Percentiles rank a stretch among this genome's conserved stretches.
phyloP scores from a whole-genome alignment of 257 asterid genomes.

The Solanum raphanifolium region DNA sequence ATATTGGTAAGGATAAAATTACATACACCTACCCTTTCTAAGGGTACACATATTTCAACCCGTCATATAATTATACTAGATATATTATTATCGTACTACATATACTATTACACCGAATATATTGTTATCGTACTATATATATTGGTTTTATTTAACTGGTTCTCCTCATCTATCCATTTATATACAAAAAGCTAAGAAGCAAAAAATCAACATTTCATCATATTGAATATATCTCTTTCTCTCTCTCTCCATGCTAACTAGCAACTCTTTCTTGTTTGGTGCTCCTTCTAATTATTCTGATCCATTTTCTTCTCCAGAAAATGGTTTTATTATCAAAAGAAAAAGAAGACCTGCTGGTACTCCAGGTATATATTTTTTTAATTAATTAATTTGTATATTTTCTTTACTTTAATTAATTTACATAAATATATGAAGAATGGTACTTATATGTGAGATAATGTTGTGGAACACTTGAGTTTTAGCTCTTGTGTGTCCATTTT shows the following conservation, averaged over 20 bases:
- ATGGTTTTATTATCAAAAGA: slow-evolving; percentile 17
- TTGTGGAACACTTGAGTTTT: neutral
- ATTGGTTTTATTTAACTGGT: neutral
- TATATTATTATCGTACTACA: neutral
- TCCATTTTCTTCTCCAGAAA: slow-evolving; percentile 9
- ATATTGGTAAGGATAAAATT: neutral
- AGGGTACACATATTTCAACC: neutral
- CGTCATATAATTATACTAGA: accelerated
- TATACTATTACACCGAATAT: neutral
- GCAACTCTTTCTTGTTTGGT: slow-evolving; percentile 20
- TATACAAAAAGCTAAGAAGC: neutral
- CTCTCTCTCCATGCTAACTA: slow-evolving; percentile 12
- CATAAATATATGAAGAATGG: neutral
- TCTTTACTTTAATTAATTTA: neutral
- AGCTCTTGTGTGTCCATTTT: neutral
- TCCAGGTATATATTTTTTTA: slow-evolving; percentile 15
- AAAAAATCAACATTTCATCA: neutral
- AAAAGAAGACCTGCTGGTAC: slow-evolving; percentile 39
- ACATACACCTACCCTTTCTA: neutral
- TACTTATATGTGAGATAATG: no score
- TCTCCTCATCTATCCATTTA: neutral
- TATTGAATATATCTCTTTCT: neutral
- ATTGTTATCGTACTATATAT: neutral
- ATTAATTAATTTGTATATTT: neutral
- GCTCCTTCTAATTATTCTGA: slow-evolving; percentile 13